Base-by-base conservation (phyloP, 192 early-diverging fungal species). In the Coemansia sp. region DNA sequence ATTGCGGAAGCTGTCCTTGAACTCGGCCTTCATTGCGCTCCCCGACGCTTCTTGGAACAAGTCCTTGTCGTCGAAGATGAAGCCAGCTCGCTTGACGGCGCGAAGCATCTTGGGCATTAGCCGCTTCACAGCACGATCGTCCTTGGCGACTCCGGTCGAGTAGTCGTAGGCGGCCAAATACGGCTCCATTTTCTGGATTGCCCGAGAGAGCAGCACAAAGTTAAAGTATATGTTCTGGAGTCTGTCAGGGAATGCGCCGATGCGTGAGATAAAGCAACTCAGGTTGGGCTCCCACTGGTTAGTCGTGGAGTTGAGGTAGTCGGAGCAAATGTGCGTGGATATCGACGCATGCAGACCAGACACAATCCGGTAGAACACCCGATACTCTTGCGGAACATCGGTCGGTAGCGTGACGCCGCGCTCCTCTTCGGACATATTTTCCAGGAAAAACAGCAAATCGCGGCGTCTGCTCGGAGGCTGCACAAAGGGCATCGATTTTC, bases 211-310 rank as follows among this genome's bases (percentile, higher is more conserved):
- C 5, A 99, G 82, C 2, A 88, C 91, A 76, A 94, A 96, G 52
- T 90, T 89, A 76, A 98, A 97, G 76, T 98, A 98, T 40, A 96
- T 87, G 84, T 98, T 99, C 67, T 97, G 86, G 66, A 99, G 71
- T 19, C 96, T 87, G 55, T 97, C 95, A 5, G 95, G 95, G 74
- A 91, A 89, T 49, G 85, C 76, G 23, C 91, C 95, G 52, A 99
- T 87, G 41, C 95, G 93, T 17, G 87, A 82, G 17, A 90, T 84
- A 74, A 95, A 99, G 76, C 98, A 99, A 40, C 92, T 88, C 38
- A 95, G 84, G 67, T 96, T 94, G 25, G 88, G 89, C 42, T 88
- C 90, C 98, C 98, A 99, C 68, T 83, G 80, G 22, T 92, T 91
- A 20, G 92, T 93, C 0, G 90, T 91, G 43, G 88, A 83, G 68